phyloP scores from a whole-genome alignment of 140 eudicot species.

The Ambrosia hybrid region DNA sequence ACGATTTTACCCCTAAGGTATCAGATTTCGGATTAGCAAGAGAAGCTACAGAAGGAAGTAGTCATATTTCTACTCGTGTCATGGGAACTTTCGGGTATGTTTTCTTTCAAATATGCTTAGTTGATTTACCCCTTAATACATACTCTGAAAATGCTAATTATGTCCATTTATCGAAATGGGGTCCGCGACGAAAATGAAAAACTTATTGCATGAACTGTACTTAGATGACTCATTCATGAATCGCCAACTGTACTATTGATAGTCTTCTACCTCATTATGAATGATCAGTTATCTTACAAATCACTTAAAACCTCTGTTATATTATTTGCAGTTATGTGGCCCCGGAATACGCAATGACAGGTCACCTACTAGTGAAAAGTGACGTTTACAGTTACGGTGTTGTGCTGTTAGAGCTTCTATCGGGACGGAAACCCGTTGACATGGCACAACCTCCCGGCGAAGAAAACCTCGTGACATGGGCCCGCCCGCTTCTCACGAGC shows the following conservation, averaged over 20 bases:
- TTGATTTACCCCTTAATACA: not conserved
- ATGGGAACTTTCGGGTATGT: constrained; percentile 98
- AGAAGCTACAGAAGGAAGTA: constrained; percentile 96
- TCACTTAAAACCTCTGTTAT: not conserved
- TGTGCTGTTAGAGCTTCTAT: constrained; percentile 81
- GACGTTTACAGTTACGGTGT: constrained; percentile 97
- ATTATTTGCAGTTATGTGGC: constrained; percentile 79
- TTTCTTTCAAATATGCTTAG: constrained; percentile 13
- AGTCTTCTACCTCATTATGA: not conserved
- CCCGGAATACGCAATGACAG: constrained; percentile 99
- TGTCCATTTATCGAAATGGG: not conserved
- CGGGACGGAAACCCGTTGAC: constrained; percentile 91
- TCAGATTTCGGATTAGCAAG: constrained; percentile 97
- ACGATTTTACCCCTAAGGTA: constrained; percentile 89
- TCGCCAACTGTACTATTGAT: too few relatives aligned
- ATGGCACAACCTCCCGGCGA: constrained; percentile 94
- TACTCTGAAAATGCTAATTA: not conserved
- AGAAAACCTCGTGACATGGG: constrained; percentile 96
- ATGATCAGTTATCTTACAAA: constrained; percentile 2
- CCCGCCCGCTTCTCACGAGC: constrained; percentile 78
- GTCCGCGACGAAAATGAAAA: not conserved
- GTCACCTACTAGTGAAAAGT: constrained; percentile 92
- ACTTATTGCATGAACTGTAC: not conserved
- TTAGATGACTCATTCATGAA: not conserved
- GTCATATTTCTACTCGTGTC: constrained; percentile 87